A percentile compares a stretch with the other conserved stretches of the same genome.
These are phyloP conservation scores for Coemansia sp. DNA, from an alignment of 192 early-diverging fungal genomes.

Conservation along the genomic window DNA sequence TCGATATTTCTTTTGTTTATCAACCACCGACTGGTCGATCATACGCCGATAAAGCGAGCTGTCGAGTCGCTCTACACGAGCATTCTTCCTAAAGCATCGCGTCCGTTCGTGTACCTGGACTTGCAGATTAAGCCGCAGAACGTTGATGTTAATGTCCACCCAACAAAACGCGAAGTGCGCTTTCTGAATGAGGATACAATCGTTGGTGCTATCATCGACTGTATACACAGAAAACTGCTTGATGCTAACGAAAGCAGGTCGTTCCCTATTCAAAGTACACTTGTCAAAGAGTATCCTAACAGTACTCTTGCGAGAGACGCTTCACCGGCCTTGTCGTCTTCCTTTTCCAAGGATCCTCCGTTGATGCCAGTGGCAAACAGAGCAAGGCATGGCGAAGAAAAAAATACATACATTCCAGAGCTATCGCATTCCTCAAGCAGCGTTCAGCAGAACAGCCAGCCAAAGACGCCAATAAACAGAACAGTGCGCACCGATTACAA, in stretches of 20 bases:
- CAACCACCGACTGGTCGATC: slow-evolving; percentile 81
- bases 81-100: slow-evolving; percentile 80
- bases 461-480: slow-evolving; percentile 65
- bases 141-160: slow-evolving; percentile 98
- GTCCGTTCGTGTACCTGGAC: slow-evolving; percentile 88
- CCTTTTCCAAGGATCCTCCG: background rate
- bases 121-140: slow-evolving; percentile 84
- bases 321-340: slow-evolving; percentile 4
- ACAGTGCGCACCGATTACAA: slow-evolving; percentile 87
- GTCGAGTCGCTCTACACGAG: slow-evolving; percentile 80
- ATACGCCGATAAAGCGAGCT: slow-evolving; percentile 72
- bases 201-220: slow-evolving; percentile 66
- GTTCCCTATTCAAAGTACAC: slow-evolving; percentile 64
- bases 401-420: background rate
- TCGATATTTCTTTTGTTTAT: slow-evolving; percentile 90
- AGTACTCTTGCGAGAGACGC: background rate
- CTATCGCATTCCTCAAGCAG: slow-evolving; percentile 1
- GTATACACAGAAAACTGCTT: slow-evolving; percentile 67
- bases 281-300: slow-evolving; percentile 4
- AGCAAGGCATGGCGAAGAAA: background rate
- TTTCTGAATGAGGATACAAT: slow-evolving; percentile 91
- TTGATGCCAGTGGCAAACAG: background rate
- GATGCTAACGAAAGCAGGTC: slow-evolving; percentile 71
- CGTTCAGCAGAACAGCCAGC: slow-evolving; percentile 14
- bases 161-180: slow-evolving; percentile 92